phyloP scores from a whole-genome alignment of 2,329 filamentous ascomycete genomes.

The Parasarocladium wereldwijsianum region DNA sequence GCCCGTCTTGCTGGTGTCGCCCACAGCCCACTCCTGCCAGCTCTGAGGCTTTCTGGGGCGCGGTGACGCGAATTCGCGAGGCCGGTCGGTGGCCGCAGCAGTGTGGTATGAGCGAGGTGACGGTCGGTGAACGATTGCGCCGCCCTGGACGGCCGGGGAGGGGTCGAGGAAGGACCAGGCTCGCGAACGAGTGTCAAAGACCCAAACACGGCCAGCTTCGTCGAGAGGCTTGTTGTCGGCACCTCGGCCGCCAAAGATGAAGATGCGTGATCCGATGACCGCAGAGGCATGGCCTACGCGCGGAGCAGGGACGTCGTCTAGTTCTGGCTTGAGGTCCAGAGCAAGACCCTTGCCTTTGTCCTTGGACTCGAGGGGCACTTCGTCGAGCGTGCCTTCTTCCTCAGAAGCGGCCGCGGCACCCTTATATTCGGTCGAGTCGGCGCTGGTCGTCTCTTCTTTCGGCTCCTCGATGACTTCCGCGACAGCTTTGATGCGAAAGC shows the following conservation, averaged over 20 bases:
- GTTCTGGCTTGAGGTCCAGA: conserved; percentile 11
- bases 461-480: conserved; percentile 3
- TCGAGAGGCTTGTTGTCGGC: conserved; percentile 59
- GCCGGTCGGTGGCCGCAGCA: conserved; percentile 40
- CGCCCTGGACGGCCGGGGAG: conserved; percentile 25
- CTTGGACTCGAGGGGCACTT: conserved; percentile 6
- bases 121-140: conserved; percentile 30
- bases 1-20: conserved; percentile 36
- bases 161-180: conserved; percentile 54
- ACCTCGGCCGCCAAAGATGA: conserved; percentile 68
- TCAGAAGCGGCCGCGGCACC: not conserved
- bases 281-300: conserved; percentile 62
- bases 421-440: no score
- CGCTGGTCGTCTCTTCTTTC: conserved; percentile 3
- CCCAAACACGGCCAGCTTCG: conserved; percentile 62
- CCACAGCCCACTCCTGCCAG: conserved; percentile 42
- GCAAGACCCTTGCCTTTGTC: conserved; percentile 26
- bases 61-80: conserved; percentile 29
- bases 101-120: conserved; percentile 58
- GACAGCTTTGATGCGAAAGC: conserved; percentile 36
- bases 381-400: conserved; percentile 5
- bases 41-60: conserved; percentile 20
- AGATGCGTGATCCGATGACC: conserved; percentile 54
- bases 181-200: conserved; percentile 50
- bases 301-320: conserved; percentile 42